Evolutionary conservation across 805 yeast genomes (phyloP).

Genomic region (Saccharomycopsis sp.): DNA sequence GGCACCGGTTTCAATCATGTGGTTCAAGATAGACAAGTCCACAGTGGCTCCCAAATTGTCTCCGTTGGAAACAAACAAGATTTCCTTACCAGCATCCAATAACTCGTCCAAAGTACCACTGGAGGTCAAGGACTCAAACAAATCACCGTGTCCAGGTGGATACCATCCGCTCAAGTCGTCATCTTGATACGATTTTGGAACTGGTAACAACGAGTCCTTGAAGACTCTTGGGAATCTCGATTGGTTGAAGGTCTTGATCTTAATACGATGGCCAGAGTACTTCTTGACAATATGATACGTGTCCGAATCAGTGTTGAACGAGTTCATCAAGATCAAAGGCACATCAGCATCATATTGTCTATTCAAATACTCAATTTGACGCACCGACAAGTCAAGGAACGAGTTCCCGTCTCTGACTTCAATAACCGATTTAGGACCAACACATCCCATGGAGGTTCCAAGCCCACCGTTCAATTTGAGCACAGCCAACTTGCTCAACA

Average conservation of each 20-base stretch:
- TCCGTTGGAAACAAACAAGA: slow-evolving; percentile 93
- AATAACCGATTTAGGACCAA: slow-evolving; percentile 96
- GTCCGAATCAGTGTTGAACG: slow-evolving; percentile 95
- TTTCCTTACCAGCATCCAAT: slow-evolving; percentile 89
- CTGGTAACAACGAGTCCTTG: slow-evolving; percentile 94
- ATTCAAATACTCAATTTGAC: slow-evolving; percentile 94
- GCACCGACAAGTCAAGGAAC: slow-evolving; percentile 88
- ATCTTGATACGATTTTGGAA: slow-evolving; percentile 60
- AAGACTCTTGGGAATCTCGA: slow-evolving; percentile 95
- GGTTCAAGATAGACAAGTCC: slow-evolving; percentile 80
- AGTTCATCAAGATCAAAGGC: slow-evolving; percentile 94
- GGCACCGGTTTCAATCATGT: slow-evolving; percentile 85
- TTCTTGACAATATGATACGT: slow-evolving; percentile 93
- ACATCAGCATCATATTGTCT: slow-evolving; percentile 87
- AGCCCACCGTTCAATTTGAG: slow-evolving; percentile 96
- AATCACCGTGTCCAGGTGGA: slow-evolving; percentile 99
- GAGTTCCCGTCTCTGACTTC: slow-evolving; percentile 99
- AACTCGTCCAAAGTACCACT: slow-evolving; percentile 90
- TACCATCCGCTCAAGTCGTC: slow-evolving; percentile 88
- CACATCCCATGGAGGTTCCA: slow-evolving; percentile 99
- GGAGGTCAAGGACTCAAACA: slow-evolving; percentile 81
- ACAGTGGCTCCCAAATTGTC: slow-evolving; percentile 99
- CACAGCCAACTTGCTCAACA: slow-evolving; percentile 83
- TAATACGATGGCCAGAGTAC: slow-evolving; percentile 92
- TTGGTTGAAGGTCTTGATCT: slow-evolving; percentile 94